Percentiles rank a stretch among this genome's conserved stretches.
Evolutionary conservation across 2,329 filamentous ascomycete species (phyloP).

Genomic region (Fonsecaea nubica): DNA sequence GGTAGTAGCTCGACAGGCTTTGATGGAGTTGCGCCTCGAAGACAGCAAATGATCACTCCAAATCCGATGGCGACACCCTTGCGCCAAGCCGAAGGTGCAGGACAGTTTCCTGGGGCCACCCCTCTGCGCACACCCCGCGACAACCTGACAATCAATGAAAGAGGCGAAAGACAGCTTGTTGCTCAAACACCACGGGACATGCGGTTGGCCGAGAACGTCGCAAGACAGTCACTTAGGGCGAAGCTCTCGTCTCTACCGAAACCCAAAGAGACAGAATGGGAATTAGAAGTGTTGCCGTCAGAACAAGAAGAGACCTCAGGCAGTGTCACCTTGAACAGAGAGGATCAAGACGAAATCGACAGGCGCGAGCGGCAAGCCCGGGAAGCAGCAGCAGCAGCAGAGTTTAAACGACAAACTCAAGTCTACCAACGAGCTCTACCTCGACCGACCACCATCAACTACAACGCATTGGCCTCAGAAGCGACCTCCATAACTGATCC

Average conservation of each 20-base stretch:
- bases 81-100: constrained; percentile 64
- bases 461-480: constrained; percentile 69
- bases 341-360: constrained; percentile 77
- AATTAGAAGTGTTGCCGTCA: constrained; percentile 81
- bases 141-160: constrained; percentile 81
- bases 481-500: constrained; percentile 68
- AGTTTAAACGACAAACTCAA: constrained; percentile 83
- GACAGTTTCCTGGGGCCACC: constrained; percentile 76
- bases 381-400: constrained; percentile 70
- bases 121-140: constrained; percentile 89
- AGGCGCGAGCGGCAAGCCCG: constrained; percentile 66
- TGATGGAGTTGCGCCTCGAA: constrained; percentile 79
- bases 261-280: constrained; percentile 92
- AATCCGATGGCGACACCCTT: constrained; percentile 95
- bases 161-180: constrained; percentile 69
- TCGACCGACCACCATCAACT: constrained; percentile 74
- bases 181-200: constrained; percentile 79
- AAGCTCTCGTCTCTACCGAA: constrained; percentile 81
- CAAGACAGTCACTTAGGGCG: constrained; percentile 69
- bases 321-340: constrained; percentile 41
- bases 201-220: constrained; percentile 71
- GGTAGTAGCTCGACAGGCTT: constrained; percentile 84
- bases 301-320: constrained; percentile 73
- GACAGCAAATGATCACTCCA: constrained; percentile 83
- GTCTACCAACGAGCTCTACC: constrained; percentile 88